Base-by-base conservation (phyloP, 352 stramenopile species). In the Hyaloperonospora brassicae region DNA sequence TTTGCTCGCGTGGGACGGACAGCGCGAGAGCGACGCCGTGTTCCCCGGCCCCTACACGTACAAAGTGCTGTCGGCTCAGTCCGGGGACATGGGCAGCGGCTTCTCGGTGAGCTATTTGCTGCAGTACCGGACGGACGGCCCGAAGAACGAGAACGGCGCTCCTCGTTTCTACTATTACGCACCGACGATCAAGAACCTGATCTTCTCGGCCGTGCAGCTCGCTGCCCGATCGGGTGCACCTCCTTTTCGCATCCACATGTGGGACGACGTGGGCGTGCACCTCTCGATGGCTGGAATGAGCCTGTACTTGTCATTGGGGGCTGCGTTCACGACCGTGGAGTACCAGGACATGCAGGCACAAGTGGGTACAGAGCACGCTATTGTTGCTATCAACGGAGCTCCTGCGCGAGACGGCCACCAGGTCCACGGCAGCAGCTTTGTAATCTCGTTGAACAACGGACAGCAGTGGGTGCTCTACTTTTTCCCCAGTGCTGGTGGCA, bases 91-190 rank as follows among this genome's bases (percentile, higher is more conserved):
- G 39, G 66, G 66, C 13, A 68, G 71, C 27, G 78, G 80, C 0
- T 55, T 90, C 13, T 83, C 77, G 1, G 64, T 77, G 50, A 84
- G 70, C 35, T 89, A 93, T 47, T 69, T 91, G 51, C 62, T 73
- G 38, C 74, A 93, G 60, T 91, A 88, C 65, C 72, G 79, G 21
- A 55, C 65, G 21, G 73, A 89, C 38, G 80, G 80, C 0, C 79
- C 78, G 0, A 53, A 66, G 13, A 91, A 93, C 49, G 83, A 88
- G 45, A 90, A 93, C 52, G 79, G 68, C 52, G 83, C 78, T n/a
- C 75, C 86, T 48, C 80, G 74, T n/a, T 93, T 83, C 64, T 90
- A 90, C 66, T 93, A 82, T 43, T 90, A 86, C 50, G 72, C 79
- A 8, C 70, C 76, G 17, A 82, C 69, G 14, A 72, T 87, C 50